Percentiles rank a stretch among this genome's conserved stretches.
These are phyloP conservation scores for Anisodus acutangulus DNA, from an alignment of 257 asterid genomes.

Conservation along the genomic window DNA sequence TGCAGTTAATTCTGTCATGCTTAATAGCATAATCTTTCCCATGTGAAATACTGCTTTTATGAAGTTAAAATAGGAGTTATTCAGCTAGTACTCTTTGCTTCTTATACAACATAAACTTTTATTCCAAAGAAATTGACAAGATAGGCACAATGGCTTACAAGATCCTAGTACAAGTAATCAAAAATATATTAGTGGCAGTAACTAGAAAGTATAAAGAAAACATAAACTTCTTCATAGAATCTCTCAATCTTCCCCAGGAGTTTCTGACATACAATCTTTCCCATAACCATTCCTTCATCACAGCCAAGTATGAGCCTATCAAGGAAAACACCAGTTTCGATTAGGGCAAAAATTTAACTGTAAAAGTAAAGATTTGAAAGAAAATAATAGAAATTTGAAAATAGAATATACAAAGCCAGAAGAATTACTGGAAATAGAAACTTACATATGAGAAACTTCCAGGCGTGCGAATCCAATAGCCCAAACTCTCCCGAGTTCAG, in stretches of 20 bases:
- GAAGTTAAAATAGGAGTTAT: no score
- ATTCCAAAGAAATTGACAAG: background rate
- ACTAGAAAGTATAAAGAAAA: conserved; percentile 1
- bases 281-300: conserved; percentile 19
- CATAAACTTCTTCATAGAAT: background rate
- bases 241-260: conserved; percentile 1
- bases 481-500: conserved; percentile 27
- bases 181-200: background rate
- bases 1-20: background rate
- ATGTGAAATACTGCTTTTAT: background rate
- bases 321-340: background rate
- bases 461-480: background rate
- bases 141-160: background rate
- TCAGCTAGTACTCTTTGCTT: background rate
- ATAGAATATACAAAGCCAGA: background rate
- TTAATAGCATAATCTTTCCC: background rate
- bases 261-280: conserved; percentile 10
- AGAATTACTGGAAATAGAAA: background rate
- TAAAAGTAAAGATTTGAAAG: background rate
- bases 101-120: background rate
- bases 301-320: conserved; percentile 16
- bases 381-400: background rate
- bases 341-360: background rate
- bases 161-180: background rate
- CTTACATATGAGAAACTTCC: conserved; percentile 21